Evolutionary conservation across 495 filamentous ascomycete species (phyloP).

Genomic region (Penicillium psychrofluorescens): DNA sequence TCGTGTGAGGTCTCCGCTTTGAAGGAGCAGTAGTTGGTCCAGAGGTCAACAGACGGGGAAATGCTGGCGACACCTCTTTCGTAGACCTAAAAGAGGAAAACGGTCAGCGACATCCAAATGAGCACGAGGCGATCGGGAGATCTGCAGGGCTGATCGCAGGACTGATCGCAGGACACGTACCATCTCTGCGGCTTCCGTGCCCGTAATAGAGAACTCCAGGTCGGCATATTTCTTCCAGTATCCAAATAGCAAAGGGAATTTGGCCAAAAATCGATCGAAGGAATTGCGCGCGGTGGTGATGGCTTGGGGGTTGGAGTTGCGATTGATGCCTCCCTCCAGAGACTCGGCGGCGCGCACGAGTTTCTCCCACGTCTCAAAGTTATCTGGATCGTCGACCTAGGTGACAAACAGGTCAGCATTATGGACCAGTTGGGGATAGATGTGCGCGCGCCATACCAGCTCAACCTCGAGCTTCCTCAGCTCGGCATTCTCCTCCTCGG

Average conservation of each 20-base stretch:
- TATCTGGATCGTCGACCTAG: conserved; percentile 70
- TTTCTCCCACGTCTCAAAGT: conserved; percentile 93
- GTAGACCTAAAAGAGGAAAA: conserved; percentile 57
- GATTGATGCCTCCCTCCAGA: conserved; percentile 88
- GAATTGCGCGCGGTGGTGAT: conserved; percentile 75
- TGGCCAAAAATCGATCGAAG: conserved; percentile 89
- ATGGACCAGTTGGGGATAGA: neutral
- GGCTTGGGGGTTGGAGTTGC: conserved; percentile 92
- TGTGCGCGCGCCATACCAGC: conserved; percentile 47
- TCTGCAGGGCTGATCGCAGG: neutral
- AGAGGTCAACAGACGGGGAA: conserved; percentile 86
- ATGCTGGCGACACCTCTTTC: conserved; percentile 93
- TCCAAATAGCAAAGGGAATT: conserved; percentile 92
- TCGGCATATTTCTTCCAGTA: conserved; percentile 99
- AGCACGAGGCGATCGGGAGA: too few species aligned
- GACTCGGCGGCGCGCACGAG: conserved; percentile 74
- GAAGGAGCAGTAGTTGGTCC: conserved; percentile 95
- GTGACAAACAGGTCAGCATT: too few species aligned
- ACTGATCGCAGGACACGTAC: conserved; percentile 39
- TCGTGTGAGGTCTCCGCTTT: conserved; percentile 97
- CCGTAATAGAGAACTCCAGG: conserved; percentile 91
- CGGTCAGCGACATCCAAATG: conserved; percentile 11
- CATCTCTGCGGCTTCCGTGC: conserved; percentile 97
- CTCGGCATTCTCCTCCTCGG: conserved; percentile 81
- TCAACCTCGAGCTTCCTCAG: conserved; percentile 70